These are phyloP conservation scores for Fusarium globosum DNA, from an alignment of 2,329 filamentous ascomycete genomes.

Conservation along the genomic window DNA sequence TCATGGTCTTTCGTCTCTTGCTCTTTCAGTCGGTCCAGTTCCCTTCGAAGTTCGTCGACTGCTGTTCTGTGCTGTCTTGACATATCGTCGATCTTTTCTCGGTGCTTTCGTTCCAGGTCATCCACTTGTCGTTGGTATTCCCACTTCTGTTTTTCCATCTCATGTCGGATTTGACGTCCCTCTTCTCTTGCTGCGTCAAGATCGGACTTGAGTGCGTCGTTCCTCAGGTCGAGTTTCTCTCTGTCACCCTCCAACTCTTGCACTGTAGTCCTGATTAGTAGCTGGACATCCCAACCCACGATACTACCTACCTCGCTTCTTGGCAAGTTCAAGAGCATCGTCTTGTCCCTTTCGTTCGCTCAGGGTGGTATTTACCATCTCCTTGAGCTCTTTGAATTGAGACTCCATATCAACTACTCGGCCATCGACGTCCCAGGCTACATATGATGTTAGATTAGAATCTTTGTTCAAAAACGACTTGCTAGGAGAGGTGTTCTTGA, in stretches of 20 bases:
- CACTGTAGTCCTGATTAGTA: conserved; percentile 49
- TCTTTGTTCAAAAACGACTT: conserved; percentile 74
- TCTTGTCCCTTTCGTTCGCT: conserved; percentile 76
- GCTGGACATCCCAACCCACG: rapidly evolving
- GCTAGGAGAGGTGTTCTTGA: conserved; percentile 56
- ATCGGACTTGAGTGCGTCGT: conserved; percentile 69
- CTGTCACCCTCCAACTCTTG: conserved; percentile 61
- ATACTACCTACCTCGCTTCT: conserved; percentile 72
- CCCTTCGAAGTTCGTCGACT: conserved; percentile 56
- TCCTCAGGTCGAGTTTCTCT: conserved; percentile 59
- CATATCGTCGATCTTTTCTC: conserved; percentile 50
- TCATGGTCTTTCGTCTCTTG: conserved; percentile 68
- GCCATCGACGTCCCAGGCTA: conserved; percentile 84
- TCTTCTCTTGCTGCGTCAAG: conserved; percentile 59
- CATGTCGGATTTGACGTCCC: conserved; percentile 48
- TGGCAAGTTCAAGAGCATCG: conserved; percentile 79
- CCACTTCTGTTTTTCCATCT: conserved; percentile 53
- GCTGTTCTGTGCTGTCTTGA: conserved; percentile 49
- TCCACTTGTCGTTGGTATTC: conserved; percentile 62
- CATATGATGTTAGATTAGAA: conserved; percentile 73
- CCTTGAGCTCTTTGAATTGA: conserved; percentile 77
- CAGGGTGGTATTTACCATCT: conserved; percentile 76
- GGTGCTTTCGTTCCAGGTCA: conserved; percentile 57
- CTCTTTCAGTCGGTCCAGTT: conserved; percentile 56
- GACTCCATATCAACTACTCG: conserved; percentile 81